These are phyloP conservation scores for Russula ochroleuca DNA, from an alignment of 768 basidiomycete genomes.

Conservation along the genomic window DNA sequence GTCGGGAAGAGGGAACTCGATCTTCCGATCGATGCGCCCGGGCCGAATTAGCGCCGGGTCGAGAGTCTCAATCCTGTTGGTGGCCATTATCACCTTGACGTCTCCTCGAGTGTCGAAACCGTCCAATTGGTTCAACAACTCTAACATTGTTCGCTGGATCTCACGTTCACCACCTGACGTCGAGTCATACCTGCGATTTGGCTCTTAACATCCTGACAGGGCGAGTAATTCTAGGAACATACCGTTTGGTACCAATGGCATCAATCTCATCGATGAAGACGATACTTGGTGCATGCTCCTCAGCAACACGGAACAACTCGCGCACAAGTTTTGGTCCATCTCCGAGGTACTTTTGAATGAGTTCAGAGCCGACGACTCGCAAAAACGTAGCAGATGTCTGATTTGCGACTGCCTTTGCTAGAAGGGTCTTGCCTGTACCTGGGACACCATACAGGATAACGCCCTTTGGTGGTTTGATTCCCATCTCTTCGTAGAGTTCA, in stretches of 20 bases:
- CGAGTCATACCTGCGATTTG: slow-evolving; percentile 77
- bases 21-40: slow-evolving; percentile 97
- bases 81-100: slow-evolving; percentile 99
- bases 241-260: slow-evolving; percentile 89
- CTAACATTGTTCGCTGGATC: slow-evolving; percentile 99
- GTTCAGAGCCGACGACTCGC: slow-evolving; percentile 94
- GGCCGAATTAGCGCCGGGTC: slow-evolving; percentile 98
- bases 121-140: slow-evolving; percentile 95
- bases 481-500: slow-evolving; percentile 99
- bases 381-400: slow-evolving; percentile 98
- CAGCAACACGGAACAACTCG: slow-evolving; percentile 94
- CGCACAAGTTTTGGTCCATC: slow-evolving; percentile 98
- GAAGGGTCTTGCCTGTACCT: slow-evolving; percentile 95
- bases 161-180: slow-evolving; percentile 98
- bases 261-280: slow-evolving; percentile 99
- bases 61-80: slow-evolving; percentile 94
- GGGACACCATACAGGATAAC: slow-evolving; percentile 99
- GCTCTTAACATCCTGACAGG: slow-evolving; percentile 1
- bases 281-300: slow-evolving; percentile 97
- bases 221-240: slow-evolving; percentile 28
- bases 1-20: slow-evolving; percentile 96
- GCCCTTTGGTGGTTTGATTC: slow-evolving; percentile 98
- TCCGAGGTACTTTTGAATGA: slow-evolving; percentile 99
- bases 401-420: slow-evolving; percentile 97
- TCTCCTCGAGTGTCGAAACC: slow-evolving; percentile 99